phyloP scores from a whole-genome alignment of 371 early-diverging fungal genomes.

The Mortierella sp. region DNA sequence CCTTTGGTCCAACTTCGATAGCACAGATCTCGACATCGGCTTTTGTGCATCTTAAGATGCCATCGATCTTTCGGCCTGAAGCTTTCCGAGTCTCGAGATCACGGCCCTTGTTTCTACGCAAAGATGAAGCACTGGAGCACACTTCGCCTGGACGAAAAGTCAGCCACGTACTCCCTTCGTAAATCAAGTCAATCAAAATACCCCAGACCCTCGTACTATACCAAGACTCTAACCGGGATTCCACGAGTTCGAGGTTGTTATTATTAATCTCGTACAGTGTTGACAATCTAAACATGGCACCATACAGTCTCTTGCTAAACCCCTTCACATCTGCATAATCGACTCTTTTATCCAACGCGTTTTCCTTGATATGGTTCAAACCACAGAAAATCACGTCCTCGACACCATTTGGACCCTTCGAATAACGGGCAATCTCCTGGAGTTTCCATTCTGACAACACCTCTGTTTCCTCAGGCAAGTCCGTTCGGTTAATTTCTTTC shows the following conservation, averaged over 20 bases:
- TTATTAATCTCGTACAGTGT: not conserved
- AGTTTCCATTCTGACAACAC: too few relatives aligned
- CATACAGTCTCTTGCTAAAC: not conserved
- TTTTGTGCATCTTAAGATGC: not conserved
- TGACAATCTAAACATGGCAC: not conserved
- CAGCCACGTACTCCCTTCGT: not conserved
- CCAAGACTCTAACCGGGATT: not conserved
- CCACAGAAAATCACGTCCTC: not conserved
- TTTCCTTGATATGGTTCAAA: not conserved
- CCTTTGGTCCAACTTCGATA: not conserved
- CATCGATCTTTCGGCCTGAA: slow-evolving; percentile 1
- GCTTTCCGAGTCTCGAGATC: not conserved
- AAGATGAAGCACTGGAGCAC: not conserved
- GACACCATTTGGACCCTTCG: not conserved
- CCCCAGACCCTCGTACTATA: not conserved
- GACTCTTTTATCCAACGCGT: not conserved
- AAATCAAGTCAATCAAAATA: not conserved
- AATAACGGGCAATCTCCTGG: not conserved
- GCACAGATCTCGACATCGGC: not conserved
- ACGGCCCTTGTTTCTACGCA: slow-evolving; percentile 4
- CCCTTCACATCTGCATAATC: not conserved
- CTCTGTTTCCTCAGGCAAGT: too few relatives aligned
- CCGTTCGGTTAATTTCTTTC: too few relatives aligned
- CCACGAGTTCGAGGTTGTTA: not conserved
- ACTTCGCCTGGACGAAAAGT: not conserved